phyloP scores from a whole-genome alignment of 352 stramenopile species.

The Phytophthora nicotianae region DNA sequence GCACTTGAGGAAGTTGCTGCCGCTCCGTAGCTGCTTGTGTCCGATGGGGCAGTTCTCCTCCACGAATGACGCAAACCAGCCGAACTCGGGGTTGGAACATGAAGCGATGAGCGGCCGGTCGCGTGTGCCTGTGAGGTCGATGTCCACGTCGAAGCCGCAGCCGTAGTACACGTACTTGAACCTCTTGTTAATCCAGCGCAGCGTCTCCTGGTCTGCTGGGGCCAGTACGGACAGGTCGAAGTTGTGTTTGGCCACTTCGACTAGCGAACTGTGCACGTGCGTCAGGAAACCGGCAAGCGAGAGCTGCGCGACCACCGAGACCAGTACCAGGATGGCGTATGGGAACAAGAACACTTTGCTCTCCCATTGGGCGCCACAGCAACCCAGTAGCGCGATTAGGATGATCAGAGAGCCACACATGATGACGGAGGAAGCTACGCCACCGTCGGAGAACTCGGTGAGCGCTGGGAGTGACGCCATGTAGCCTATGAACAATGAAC shows the following conservation, averaged over 20 bases:
- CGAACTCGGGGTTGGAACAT: conserved; percentile 62
- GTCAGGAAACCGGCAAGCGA: conserved; percentile 82
- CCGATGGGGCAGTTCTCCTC: conserved; percentile 75
- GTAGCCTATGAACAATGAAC: conserved; percentile 60
- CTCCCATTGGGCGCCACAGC: conserved; percentile 84
- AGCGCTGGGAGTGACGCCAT: conserved; percentile 82
- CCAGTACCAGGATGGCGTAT: conserved; percentile 77
- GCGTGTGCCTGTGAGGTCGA: conserved; percentile 50
- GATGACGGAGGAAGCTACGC: conserved; percentile 80
- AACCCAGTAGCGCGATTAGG: conserved; percentile 75
- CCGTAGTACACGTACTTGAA: conserved; percentile 80
- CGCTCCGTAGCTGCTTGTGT: conserved; percentile 49
- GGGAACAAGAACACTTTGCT: conserved; percentile 88
- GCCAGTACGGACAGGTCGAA: conserved; percentile 72
- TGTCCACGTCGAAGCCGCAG: conserved; percentile 70
- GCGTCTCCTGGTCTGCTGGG: conserved; percentile 59
- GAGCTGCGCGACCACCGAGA: conserved; percentile 81
- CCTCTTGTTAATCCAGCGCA: conserved; percentile 78
- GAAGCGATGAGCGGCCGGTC: conserved; percentile 49
- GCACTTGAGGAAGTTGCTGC: conserved; percentile 75
- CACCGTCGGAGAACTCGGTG: conserved; percentile 81
- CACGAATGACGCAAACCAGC: conserved; percentile 79
- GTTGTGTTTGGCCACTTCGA: conserved; percentile 65
- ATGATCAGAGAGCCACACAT: conserved; percentile 81
- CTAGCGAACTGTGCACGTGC: conserved; percentile 77